phyloP scores from a whole-genome alignment of 306 rosid genomes.

The Castanospermum australe region DNA sequence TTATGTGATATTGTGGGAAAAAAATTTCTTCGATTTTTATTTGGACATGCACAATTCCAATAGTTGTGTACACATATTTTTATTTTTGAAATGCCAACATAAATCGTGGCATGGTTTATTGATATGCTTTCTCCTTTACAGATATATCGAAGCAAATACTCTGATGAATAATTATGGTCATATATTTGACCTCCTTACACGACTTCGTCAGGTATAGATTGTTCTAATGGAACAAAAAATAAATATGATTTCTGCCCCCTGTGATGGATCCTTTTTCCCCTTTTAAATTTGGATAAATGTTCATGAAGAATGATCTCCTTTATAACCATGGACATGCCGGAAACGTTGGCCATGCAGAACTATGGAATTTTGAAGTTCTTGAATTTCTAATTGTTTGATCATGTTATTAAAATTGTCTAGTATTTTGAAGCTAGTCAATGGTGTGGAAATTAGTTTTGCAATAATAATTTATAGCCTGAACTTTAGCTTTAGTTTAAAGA shows the following conservation, averaged over 20 bases:
- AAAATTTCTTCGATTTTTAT: neutral
- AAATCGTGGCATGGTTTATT: neutral
- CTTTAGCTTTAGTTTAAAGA: too few relatives aligned
- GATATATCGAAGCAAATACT: conserved; percentile 71
- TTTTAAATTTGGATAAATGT: conserved; percentile 8
- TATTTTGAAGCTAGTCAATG: neutral
- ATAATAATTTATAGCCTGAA: neutral
- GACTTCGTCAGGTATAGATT: conserved; percentile 85
- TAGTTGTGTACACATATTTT: neutral
- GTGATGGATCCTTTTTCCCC: neutral
- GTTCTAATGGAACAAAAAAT: neutral
- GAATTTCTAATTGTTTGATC: neutral
- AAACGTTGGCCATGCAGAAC: neutral
- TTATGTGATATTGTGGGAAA: neutral
- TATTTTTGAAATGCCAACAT: neutral
- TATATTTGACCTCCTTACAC: conserved; percentile 91
- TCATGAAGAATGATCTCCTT: neutral
- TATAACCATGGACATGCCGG: neutral
- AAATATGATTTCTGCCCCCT: neutral
- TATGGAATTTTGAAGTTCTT: neutral
- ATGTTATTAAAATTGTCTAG: too few relatives aligned
- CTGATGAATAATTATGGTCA: conserved; percentile 78
- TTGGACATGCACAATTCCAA: neutral
- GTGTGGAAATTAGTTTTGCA: neutral
- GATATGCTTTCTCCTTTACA: conserved; percentile 44